Conservation (phyloP, 1,139 yeast genomes). For the Candida mesenterica region DNA sequence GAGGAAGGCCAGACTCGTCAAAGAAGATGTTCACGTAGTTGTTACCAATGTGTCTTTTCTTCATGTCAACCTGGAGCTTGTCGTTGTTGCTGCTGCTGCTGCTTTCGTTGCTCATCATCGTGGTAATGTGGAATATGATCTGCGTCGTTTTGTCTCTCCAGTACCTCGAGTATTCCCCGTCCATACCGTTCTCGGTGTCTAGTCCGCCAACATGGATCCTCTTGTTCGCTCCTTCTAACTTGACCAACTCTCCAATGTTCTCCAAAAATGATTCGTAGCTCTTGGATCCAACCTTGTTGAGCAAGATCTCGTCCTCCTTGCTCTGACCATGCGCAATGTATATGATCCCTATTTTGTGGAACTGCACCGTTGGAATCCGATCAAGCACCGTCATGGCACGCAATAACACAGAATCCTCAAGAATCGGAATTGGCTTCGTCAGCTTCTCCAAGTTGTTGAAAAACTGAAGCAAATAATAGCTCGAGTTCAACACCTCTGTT, state of each 20-base stretch:
- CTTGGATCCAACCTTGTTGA: slow-evolving; percentile 63
- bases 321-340: slow-evolving; percentile 71
- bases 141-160: slow-evolving; percentile 76
- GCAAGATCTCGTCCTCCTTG: slow-evolving; percentile 61
- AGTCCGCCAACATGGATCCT: slow-evolving; percentile 76
- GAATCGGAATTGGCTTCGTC: slow-evolving; percentile 35
- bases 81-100: slow-evolving; percentile 33
- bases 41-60: slow-evolving; percentile 86
- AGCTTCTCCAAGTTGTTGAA: slow-evolving; percentile 21
- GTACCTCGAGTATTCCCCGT: slow-evolving; percentile 73
- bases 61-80: slow-evolving; percentile 43
- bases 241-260: slow-evolving; percentile 57
- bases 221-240: slow-evolving; percentile 49
- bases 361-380: slow-evolving; percentile 74
- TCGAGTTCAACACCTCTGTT: slow-evolving; percentile 19
- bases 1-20: slow-evolving; percentile 67
- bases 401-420: slow-evolving; percentile 48
- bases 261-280: slow-evolving; percentile 60
- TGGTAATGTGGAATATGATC: slow-evolving; percentile 73
- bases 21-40: slow-evolving; percentile 77
- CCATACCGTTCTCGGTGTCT: slow-evolving; percentile 64
- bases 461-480: slow-evolving; percentile 34
- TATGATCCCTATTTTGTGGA: slow-evolving; percentile 74
- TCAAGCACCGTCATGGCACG: slow-evolving; percentile 70
- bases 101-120: slow-evolving; percentile 59